Base-by-base conservation (phyloP, 179 eudicot genomes). In the Beta lomatogona region DNA sequence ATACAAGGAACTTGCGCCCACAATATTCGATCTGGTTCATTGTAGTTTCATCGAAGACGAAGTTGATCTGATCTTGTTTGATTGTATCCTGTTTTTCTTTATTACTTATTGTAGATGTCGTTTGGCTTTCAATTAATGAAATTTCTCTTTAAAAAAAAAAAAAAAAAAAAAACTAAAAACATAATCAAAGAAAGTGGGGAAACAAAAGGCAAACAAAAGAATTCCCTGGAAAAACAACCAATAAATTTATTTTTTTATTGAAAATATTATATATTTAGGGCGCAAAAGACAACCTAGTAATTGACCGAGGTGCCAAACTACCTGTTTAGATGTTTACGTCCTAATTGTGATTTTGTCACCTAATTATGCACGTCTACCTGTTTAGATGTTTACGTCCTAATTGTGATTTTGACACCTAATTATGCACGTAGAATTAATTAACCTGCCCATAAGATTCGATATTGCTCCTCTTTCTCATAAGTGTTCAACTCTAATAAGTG, bases 301-400 rank as follows among this genome's bases (percentile, higher is more conserved):
- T 74, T 16, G 65, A 57, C 22, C 77, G 54, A 58, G 10, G 31
- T 74, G 57, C 13, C 22, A 74, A 57, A 55, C 63, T 5, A 53
- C 22, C 77, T 16, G 46, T 73, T 73, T 73, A 73, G 46, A 73
- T 73, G 65, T 74, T 74, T 31, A 55, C 65, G 63, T 74, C 45
- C 77, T 63, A 74, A 74, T 31, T 31, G 63, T 74, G 73, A 18
- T 44, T 6, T 68, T 28, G 10, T 21, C 63, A 52, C 46, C 46
- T 68, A 68, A 44, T 44, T 18, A 31, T 31, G 41, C 28, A 25
- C 0, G 1, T 1, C 28, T 25, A 25, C 7, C 9, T 18, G 7
- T 18, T 9, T 60, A 54, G 63, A 53, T 73, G 64, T 55, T 74
- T 15, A 54, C 50, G 28, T 25, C 28, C 28, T 25, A 25, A 25